phyloP scores from a whole-genome alignment of 148 eudicot species.

The Rhododendron vialii region DNA sequence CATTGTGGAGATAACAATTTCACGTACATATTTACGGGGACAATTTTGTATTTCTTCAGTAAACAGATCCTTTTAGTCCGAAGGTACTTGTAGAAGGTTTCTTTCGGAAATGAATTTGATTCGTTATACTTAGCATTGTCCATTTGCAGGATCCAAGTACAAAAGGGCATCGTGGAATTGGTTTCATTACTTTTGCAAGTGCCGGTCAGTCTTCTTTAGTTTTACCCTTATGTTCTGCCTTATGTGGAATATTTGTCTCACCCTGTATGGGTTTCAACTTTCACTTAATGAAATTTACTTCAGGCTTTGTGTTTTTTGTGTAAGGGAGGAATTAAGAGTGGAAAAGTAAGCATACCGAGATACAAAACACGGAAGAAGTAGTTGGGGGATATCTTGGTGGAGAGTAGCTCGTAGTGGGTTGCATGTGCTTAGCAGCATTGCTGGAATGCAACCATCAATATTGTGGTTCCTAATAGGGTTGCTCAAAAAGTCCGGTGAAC shows the following conservation, averaged over 20 bases:
- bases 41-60: neutral
- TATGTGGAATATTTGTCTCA: neutral
- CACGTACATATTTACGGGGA: neutral
- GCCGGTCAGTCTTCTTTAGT: slow-evolving; percentile 41
- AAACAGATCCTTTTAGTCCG: neutral
- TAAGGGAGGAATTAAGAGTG: neutral
- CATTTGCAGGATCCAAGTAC: slow-evolving; percentile 68
- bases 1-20: too few relatives aligned
- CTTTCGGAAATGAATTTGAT: neutral
- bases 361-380: neutral
- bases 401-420: neutral
- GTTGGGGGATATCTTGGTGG: neutral
- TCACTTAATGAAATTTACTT: neutral
- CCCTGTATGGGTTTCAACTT: neutral
- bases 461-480: neutral
- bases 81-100: neutral
- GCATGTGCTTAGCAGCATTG: neutral
- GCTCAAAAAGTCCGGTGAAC: too few relatives aligned
- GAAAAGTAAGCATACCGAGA: neutral
- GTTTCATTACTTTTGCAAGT: slow-evolving; percentile 86
- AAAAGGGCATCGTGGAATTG: slow-evolving; percentile 98
- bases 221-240: neutral
- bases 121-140: neutral
- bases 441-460: neutral
- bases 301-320: neutral